phyloP scores from a whole-genome alignment of 2,329 filamentous ascomycete genomes.

The Aspergillus pseudoviridinutans region DNA sequence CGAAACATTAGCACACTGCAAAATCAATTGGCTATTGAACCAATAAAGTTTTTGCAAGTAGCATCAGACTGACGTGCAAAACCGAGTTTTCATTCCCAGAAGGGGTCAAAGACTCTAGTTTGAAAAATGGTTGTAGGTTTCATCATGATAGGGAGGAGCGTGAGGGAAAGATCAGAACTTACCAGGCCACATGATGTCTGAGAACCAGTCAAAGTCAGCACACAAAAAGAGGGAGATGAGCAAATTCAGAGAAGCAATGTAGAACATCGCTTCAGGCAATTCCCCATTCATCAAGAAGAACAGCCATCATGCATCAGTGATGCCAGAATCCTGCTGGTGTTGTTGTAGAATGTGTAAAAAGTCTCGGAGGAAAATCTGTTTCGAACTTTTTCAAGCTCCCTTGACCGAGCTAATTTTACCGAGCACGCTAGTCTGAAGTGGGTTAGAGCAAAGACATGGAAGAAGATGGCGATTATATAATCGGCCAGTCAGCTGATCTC shows the following conservation, averaged over 20 bases:
- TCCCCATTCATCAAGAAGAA: not conserved
- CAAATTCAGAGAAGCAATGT: not conserved
- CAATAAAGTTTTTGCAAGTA: slow-evolving; percentile 14
- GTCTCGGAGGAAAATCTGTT: slow-evolving; percentile 16
- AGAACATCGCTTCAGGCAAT: not conserved
- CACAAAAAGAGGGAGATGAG: not conserved
- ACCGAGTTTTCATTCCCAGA: slow-evolving; percentile 70
- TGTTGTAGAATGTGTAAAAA: slow-evolving; percentile 16
- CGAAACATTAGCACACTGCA: slow-evolving; percentile 6
- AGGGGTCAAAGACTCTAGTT: slow-evolving; percentile 97
- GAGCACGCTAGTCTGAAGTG: slow-evolving; percentile 12
- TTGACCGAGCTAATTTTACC: slow-evolving; percentile 26
- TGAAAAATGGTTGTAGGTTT: slow-evolving; percentile 69
- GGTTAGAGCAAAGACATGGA: not conserved
- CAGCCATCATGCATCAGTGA: not conserved
- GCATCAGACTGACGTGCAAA: slow-evolving; percentile 90
- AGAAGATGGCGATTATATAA: not conserved
- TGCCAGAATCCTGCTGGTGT: not conserved
- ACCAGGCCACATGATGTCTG: slow-evolving; percentile 18
- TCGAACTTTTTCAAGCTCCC: slow-evolving; percentile 32
- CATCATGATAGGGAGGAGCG: slow-evolving; percentile 55
- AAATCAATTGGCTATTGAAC: slow-evolving; percentile 5
- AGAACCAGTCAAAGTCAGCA: not conserved
- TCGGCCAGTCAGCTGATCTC: not conserved
- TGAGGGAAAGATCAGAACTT: slow-evolving; percentile 16